A percentile compares a stretch with the other conserved stretches of the same genome.
Evolutionary conservation across 73 alveolate genomes (phyloP).

Genomic region (Tetrahymena borealis): DNA sequence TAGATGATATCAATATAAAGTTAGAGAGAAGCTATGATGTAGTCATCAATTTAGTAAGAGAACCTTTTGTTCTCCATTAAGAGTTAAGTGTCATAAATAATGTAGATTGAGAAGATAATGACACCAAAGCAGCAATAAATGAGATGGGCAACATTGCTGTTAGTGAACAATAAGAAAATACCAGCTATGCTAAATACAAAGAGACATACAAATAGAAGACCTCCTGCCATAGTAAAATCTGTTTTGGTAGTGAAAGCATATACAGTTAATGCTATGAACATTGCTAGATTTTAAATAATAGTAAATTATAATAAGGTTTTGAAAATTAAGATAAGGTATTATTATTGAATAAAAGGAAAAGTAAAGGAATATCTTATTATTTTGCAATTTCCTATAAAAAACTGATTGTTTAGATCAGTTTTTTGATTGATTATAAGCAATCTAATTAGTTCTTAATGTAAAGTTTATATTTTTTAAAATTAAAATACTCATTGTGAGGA

Average conservation of each 20-base stretch:
- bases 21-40: conserved; percentile 26
- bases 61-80: conserved; percentile 45
- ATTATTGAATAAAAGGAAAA: neutral
- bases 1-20: conserved; percentile 32
- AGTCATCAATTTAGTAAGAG: conserved; percentile 27
- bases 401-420: no score
- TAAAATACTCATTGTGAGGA: conserved; percentile 71
- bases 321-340: neutral
- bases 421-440: no score
- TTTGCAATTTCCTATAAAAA: no score
- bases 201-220: conserved; percentile 29
- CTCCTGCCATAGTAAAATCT: conserved; percentile 76
- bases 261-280: conserved; percentile 65
- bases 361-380: no score
- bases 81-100: conserved; percentile 49
- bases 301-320: conserved; percentile 44
- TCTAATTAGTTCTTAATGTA: no score
- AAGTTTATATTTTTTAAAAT: neutral
- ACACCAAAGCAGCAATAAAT: conserved; percentile 47
- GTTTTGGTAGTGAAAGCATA: conserved; percentile 67
- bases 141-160: conserved; percentile 8
- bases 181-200: conserved; percentile 43
- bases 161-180: conserved; percentile 27
- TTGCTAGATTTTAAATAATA: conserved; percentile 61
- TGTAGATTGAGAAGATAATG: conserved; percentile 39